Base-by-base conservation (phyloP, 768 basidiomycete species). In the Boletus sensibilis region DNA sequence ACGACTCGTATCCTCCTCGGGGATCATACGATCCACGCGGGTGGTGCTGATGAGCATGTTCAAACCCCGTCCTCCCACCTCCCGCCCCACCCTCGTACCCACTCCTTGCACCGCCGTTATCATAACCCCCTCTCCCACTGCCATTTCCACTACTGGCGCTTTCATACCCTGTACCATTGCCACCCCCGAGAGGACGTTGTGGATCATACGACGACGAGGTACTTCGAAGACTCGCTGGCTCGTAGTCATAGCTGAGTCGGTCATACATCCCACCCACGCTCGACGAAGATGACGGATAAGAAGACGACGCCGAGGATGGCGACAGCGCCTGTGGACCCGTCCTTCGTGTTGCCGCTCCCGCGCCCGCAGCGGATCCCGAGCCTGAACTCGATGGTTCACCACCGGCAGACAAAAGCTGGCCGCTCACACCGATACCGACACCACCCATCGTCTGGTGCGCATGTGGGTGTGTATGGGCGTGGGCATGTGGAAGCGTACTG, bases 1-100 rank as follows among this genome's bases (percentile, higher is more conserved):
- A 57, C 55, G 66, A 38, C 27, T 55, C 74, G 56, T 72, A 72
- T 21, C 58, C 46, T 9, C 44, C 50, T 33, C 66, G 60, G 9
- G 69, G 58, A 25, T 68, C 65, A 23, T 71, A 73, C 9, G 68
- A 67, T 13, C 52, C 60, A 37, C 71, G 68, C 6, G 63, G 21
- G 12, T 57, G 66, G 10, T 68, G 69, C 20, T 72, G 68, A n/a
- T 61, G 69, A 13, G 41, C 34, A 31, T 72, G 69, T 16, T 71
- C 60, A 43, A 65, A 71, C 4, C 60, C 44, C 20, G 52, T 42
- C 39, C 69, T 56, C 13, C 59, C 62, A 11, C 51, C 35, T 31
- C 50, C 56, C 2, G 54, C 9, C 7, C 49, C 61, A n/a, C 46
- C 54, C 14, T 69, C 62, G 38, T 70, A 69, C n/a, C 64, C 66